A percentile compares a stretch with the other conserved stretches of the same genome.
Evolutionary conservation across 2,329 filamentous ascomycete species (phyloP).

Genomic region (Atkinsonella texensis): DNA sequence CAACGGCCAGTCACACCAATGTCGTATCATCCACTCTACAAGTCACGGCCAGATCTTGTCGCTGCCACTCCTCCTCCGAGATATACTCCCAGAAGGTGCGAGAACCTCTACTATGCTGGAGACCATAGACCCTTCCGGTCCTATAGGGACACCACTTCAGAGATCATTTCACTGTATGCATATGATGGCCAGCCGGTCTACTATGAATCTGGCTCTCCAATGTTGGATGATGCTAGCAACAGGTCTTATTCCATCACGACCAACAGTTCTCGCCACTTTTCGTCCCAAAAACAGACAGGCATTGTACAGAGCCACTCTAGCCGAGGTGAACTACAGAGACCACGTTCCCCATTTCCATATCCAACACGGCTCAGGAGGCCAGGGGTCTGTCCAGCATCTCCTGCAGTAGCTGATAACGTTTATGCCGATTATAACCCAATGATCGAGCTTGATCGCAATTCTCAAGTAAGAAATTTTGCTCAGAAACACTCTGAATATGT

Average conservation of each 20-base stretch:
- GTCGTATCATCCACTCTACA: constrained; percentile 16
- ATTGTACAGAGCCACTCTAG: constrained; percentile 37
- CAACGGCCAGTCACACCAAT: constrained; percentile 18
- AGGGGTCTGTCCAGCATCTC: constrained; percentile 36
- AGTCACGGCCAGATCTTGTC: constrained; percentile 17
- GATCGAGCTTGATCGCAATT: constrained; percentile 36
- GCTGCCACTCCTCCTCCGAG: constrained; percentile 17
- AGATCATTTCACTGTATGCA: constrained; percentile 44
- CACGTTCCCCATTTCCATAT: constrained; percentile 47
- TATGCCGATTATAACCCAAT: constrained; percentile 37
- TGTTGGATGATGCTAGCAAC: constrained; percentile 32
- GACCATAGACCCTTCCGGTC: constrained; percentile 34
- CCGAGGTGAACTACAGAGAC: constrained; percentile 31
- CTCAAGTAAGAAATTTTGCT: constrained; percentile 25
- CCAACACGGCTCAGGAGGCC: constrained; percentile 44
- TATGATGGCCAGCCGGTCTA: constrained; percentile 35
- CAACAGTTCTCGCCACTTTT: constrained; percentile 33
- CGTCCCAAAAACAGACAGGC: constrained; percentile 34
- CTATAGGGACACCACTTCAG: constrained; percentile 39
- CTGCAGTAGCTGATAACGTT: constrained; percentile 35
- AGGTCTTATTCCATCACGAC: constrained; percentile 45
- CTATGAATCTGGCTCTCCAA: constrained; percentile 29
- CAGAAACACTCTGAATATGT: neutral
- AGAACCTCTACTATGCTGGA: constrained; percentile 23
- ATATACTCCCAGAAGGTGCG: constrained; percentile 17